These are phyloP conservation scores for Mycena vulgaris DNA, from an alignment of 768 basidiomycete species.

Conservation along the genomic window DNA sequence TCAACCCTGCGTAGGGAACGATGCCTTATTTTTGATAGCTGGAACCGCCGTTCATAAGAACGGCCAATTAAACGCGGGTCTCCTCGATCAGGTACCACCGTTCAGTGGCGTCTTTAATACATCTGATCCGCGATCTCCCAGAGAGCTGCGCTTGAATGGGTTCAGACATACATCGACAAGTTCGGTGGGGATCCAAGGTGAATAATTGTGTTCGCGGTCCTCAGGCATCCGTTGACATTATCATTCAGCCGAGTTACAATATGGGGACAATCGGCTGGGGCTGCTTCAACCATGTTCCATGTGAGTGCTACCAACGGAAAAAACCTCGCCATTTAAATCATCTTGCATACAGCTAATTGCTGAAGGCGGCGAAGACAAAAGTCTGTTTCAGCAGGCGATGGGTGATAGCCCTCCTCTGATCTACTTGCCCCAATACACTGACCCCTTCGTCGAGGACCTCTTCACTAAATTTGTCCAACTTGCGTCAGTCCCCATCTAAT, in stretches of 20 bases:
- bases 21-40: slow-evolving; percentile 39
- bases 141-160: slow-evolving; percentile 56
- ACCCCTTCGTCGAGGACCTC: slow-evolving; percentile 52
- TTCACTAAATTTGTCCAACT: slow-evolving; percentile 53
- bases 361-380: slow-evolving; percentile 55
- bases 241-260: too few species aligned
- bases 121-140: slow-evolving; percentile 20
- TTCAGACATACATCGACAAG: slow-evolving; percentile 53
- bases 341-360: slow-evolving; percentile 59
- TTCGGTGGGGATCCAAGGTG: slow-evolving; percentile 58
- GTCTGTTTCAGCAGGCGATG: slow-evolving; percentile 59
- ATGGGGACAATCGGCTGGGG: too few species aligned
- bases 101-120: background rate
- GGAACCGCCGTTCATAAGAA: slow-evolving; percentile 49
- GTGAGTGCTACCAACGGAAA: too few species aligned
- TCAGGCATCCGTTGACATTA: too few species aligned
- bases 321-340: too few species aligned
- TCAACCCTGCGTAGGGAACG: background rate
- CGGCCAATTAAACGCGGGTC: too few species aligned
- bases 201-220: too few species aligned
- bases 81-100: too few species aligned
- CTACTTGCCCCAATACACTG: slow-evolving; percentile 49
- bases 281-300: too few species aligned
- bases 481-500: slow-evolving; percentile 46
- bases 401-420: slow-evolving; percentile 64